Conservation (phyloP, 1,139 yeast genomes). For the Hyphopichia burtonii region DNA sequence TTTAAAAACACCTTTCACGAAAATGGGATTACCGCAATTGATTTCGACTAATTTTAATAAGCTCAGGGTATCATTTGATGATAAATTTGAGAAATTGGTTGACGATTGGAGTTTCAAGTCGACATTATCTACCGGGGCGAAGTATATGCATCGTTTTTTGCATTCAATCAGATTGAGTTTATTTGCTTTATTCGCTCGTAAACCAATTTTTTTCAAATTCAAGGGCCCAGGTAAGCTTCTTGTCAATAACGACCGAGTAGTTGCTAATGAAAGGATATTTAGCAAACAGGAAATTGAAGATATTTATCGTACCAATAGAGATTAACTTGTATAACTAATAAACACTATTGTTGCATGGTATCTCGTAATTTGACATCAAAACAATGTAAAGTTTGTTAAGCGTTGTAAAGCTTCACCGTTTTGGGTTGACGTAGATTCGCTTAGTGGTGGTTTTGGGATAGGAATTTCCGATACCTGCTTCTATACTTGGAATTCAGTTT, state of each 20-base stretch:
- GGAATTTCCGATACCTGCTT: no score
- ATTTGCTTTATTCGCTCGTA: slow-evolving; percentile 3
- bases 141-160: neutral
- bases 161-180: slow-evolving; percentile 1
- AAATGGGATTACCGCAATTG: neutral
- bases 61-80: neutral
- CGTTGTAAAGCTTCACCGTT: no score
- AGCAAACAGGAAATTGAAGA: slow-evolving; percentile 21
- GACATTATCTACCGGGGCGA: neutral
- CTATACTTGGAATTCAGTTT: no score
- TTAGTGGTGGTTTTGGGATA: no score
- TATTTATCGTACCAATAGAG: slow-evolving; percentile 6
- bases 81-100: neutral
- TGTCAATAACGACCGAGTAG: slow-evolving; percentile 16
- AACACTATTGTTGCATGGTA: no score
- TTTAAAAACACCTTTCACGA: slow-evolving; percentile 4
- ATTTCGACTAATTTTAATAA: neutral
- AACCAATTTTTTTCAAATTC: slow-evolving; percentile 21
- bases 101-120: neutral
- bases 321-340: neutral
- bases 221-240: slow-evolving; percentile 27
- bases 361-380: no score
- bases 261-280: slow-evolving; percentile 16
- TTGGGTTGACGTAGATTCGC: no score
- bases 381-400: no score